Percentiles rank a stretch among this genome's conserved stretches.
These are phyloP conservation scores for Epichloe festucae DNA, from an alignment of 2,329 filamentous ascomycete species.

Conservation along the genomic window DNA sequence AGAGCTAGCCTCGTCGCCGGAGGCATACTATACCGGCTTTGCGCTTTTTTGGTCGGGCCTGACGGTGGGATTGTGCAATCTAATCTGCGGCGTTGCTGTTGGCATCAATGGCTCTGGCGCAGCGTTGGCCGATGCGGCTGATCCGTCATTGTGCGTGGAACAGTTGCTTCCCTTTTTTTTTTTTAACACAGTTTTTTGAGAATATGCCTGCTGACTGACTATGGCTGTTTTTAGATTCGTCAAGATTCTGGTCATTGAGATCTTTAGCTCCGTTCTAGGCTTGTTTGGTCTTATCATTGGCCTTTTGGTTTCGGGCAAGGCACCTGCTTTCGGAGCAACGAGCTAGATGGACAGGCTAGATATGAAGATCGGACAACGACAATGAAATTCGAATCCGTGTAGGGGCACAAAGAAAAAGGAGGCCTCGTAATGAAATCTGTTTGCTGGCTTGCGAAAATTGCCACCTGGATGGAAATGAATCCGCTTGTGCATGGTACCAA, in stretches of 20 bases:
- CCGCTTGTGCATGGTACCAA: slow-evolving; percentile 21
- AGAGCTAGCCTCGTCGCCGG: slow-evolving; percentile 55
- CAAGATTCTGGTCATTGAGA: slow-evolving; percentile 97
- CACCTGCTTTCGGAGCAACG: slow-evolving; percentile 25
- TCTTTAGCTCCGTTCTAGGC: slow-evolving; percentile 94
- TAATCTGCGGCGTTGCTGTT: slow-evolving; percentile 91
- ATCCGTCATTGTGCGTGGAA: slow-evolving; percentile 64
- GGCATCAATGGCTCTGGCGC: slow-evolving; percentile 97
- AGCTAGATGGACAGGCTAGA: neutral
- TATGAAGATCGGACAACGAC: neutral
- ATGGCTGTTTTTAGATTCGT: slow-evolving; percentile 80
- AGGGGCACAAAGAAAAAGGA: too few relatives aligned
- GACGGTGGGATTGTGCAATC: slow-evolving; percentile 88
- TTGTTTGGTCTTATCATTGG: slow-evolving; percentile 95
- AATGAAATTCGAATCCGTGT: neutral
- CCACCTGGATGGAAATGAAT: neutral
- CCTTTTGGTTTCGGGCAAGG: slow-evolving; percentile 75
- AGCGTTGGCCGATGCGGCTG: slow-evolving; percentile 88
- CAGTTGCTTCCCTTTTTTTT: neutral
- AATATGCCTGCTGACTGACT: slow-evolving; percentile 12
- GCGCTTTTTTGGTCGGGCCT: slow-evolving; percentile 93
- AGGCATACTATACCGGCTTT: slow-evolving; percentile 87
- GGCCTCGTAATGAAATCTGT: neutral
- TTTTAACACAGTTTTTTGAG: too few relatives aligned
- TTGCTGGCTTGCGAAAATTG: neutral